phyloP scores from a whole-genome alignment of 768 basidiomycete species.

The Hygrophorus russula region DNA sequence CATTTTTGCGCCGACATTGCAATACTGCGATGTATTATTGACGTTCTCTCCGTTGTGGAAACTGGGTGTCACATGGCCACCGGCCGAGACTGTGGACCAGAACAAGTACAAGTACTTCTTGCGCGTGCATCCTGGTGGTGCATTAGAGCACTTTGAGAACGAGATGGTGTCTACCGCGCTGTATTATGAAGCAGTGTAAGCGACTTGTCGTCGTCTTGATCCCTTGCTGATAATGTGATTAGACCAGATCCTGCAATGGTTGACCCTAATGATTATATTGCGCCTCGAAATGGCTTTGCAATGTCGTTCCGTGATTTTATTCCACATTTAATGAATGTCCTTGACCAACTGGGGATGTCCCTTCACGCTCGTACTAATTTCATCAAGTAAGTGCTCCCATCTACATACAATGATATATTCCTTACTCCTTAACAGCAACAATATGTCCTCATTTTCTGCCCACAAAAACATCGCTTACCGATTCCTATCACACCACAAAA shows the following conservation, averaged over 20 bases:
- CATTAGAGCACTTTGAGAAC: slow-evolving; percentile 77
- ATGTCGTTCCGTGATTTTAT: slow-evolving; percentile 77
- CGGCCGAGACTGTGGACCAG: slow-evolving; percentile 53
- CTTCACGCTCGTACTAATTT: slow-evolving; percentile 74
- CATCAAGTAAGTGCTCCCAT: slow-evolving; percentile 41
- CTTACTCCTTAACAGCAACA: slow-evolving; percentile 38
- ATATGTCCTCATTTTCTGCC: slow-evolving; percentile 57
- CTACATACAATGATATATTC: slow-evolving; percentile 2
- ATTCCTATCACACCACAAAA: slow-evolving; percentile 69
- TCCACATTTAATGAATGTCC: slow-evolving; percentile 68
- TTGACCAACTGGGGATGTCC: slow-evolving; percentile 79
- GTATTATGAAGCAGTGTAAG: slow-evolving; percentile 81
- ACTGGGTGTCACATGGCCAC: slow-evolving; percentile 68
- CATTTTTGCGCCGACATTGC: slow-evolving; percentile 58
- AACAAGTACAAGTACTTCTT: slow-evolving; percentile 77
- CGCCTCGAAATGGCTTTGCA: slow-evolving; percentile 75
- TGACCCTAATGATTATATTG: slow-evolving; percentile 69
- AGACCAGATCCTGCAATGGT: slow-evolving; percentile 73
- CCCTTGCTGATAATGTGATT: slow-evolving; percentile 1
- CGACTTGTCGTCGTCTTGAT: slow-evolving; percentile 6
- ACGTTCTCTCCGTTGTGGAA: slow-evolving; percentile 67
- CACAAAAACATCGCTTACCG: slow-evolving; percentile 87
- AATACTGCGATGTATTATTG: slow-evolving; percentile 74
- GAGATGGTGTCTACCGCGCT: slow-evolving; percentile 69
- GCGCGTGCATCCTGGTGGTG: slow-evolving; percentile 76